A percentile compares a stretch with the other conserved stretches of the same genome.
Evolutionary conservation across 306 rosid genomes (phyloP).

Genomic region (Vigna angularis): DNA sequence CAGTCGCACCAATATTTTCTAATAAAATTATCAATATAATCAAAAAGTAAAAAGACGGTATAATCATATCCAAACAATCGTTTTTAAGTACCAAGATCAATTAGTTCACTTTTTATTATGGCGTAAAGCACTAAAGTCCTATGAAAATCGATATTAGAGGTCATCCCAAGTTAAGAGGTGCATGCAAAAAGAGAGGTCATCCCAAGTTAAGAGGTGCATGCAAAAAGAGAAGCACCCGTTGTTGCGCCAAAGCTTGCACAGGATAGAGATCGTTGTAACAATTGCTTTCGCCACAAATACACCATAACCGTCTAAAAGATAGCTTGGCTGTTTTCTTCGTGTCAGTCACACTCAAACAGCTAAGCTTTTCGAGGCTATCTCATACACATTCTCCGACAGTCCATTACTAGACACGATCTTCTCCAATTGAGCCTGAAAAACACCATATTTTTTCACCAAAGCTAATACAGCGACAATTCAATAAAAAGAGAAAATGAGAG

Average conservation of each 20-base stretch:
- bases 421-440: constrained; percentile 95
- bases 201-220: constrained; percentile 1
- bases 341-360: constrained; percentile 55
- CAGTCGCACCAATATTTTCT: not conserved
- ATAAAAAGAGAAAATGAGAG: constrained; percentile 20
- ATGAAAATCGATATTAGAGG: not conserved
- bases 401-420: constrained; percentile 83
- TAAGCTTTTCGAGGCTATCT: constrained; percentile 96
- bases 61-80: not conserved
- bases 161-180: constrained; percentile 2
- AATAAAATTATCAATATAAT: not conserved
- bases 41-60: not conserved
- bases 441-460: constrained; percentile 2
- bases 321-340: constrained; percentile 16
- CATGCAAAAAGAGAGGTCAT: not conserved
- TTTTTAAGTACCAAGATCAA: not conserved
- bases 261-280: not conserved
- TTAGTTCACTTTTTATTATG: constrained; percentile 32
- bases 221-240: not conserved
- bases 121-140: not conserved
- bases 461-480: not conserved
- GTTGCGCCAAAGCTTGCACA: constrained; percentile 12
- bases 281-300: not conserved
- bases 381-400: constrained; percentile 90
- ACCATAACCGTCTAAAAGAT: constrained; percentile 2